Evolutionary conservation across 305 asterid species (phyloP).

Genomic region (Fraxinus ornus): DNA sequence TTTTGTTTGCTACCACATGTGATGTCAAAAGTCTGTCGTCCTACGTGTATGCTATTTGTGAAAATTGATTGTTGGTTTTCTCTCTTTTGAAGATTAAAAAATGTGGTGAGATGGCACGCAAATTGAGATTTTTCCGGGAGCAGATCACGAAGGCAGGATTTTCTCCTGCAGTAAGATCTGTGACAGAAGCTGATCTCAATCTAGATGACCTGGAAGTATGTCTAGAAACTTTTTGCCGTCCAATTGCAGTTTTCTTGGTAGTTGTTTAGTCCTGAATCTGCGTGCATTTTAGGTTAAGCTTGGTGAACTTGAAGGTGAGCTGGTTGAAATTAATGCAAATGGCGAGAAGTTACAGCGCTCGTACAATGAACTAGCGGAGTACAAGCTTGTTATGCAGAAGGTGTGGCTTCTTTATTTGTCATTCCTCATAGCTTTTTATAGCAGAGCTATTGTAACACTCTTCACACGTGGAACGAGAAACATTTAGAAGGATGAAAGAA

Average conservation of each 20-base stretch:
- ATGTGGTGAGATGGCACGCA: slow-evolving; percentile 98
- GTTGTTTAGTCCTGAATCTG: slow-evolving; percentile 21
- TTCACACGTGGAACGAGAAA: background rate
- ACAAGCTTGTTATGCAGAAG: slow-evolving; percentile 88
- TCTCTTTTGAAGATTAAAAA: slow-evolving; percentile 66
- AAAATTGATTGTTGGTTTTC: slow-evolving; percentile 10
- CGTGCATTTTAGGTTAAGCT: slow-evolving; percentile 68
- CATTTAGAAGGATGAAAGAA: background rate
- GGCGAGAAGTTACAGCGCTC: slow-evolving; percentile 85
- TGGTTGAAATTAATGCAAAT: slow-evolving; percentile 88
- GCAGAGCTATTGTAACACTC: background rate
- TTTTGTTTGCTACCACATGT: background rate
- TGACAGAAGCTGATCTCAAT: slow-evolving; percentile 43
- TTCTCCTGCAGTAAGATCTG: slow-evolving; percentile 47
- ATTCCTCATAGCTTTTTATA: background rate
- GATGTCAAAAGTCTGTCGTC: background rate
- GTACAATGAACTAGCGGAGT: slow-evolving; percentile 86
- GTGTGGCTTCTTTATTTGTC: slow-evolving; percentile 33
- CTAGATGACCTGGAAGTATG: slow-evolving; percentile 92
- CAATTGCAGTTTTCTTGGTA: slow-evolving; percentile 7
- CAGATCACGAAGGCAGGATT: slow-evolving; percentile 88
- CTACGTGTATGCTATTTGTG: slow-evolving; percentile 11
- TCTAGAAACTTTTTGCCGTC: slow-evolving; percentile 18
- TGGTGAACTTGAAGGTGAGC: slow-evolving; percentile 96
- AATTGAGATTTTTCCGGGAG: slow-evolving; percentile 80